Base-by-base conservation (phyloP, 306 rosid genomes). In the Dalbergia oliveri region DNA sequence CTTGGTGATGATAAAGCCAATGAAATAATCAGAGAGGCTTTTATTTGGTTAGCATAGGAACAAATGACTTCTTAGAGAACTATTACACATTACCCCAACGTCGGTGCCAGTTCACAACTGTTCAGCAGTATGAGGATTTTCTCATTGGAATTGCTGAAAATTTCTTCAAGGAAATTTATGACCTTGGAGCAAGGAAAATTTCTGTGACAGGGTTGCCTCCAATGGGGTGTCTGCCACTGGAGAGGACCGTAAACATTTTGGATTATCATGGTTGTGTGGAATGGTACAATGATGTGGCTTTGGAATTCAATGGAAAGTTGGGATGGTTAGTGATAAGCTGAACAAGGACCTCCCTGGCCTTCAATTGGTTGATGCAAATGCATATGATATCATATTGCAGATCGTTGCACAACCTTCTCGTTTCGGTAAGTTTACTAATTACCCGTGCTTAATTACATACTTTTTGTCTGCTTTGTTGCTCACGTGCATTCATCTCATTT, bases 201-300 rank as follows among this genome's bases (percentile, higher is more conserved):
- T 80, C 91, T n/a, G 83, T 91, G 0, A 81, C 91, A 9, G 94
- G 92, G 60, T 65, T 83, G 15, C 88, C 89, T 75, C 94, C 94
- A 0, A 86, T 88, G 92, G 94, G 94, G 68, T 91, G 97, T 72
- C 67, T 91, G 62, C 97, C 92, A 19, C 65, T 91, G 3, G 91
- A 88, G 61, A 88, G 97, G 65, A 5, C 88, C 45, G 47, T 59
- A 1, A 88, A 91, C 50, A 13, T 91, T 21, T 4, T 87, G 76
- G 88, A 79, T 3, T 3, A 37, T 31, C 82, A 89, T 78, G 84
- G 82, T 13, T 88, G 94, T 65, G 78, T 50, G 11, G 84, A 82
- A 23, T 50, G 16, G 15, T 85, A 86, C 81, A 91, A 89, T 64
- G 34, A 77, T 5, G 82, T 91, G 16, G 92, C 91, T 51, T 45